Conservation (phyloP, 2,329 filamentous ascomycete genomes). For the Fusarium secorum region DNA sequence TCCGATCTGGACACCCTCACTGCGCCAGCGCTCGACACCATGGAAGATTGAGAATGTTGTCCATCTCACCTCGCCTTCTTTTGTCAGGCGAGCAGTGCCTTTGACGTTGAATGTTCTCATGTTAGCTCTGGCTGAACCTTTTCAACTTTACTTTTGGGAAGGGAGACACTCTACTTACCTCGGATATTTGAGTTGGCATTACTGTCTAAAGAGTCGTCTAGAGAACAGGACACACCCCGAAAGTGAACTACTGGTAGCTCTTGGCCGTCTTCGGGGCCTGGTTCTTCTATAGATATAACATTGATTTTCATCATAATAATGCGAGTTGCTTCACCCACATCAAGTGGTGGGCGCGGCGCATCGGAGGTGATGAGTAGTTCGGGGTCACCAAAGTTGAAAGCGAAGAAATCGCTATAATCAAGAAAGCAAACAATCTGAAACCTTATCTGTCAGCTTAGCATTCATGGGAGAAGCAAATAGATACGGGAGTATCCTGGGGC, state of each 20-base stretch:
- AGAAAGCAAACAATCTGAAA: slow-evolving; percentile 57
- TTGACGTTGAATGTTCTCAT: slow-evolving; percentile 37
- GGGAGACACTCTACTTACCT: slow-evolving; percentile 56
- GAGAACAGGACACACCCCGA: slow-evolving; percentile 65
- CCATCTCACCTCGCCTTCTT: slow-evolving; percentile 77
- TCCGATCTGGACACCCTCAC: slow-evolving; percentile 78
- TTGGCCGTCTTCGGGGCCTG: slow-evolving; percentile 65
- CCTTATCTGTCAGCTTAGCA: slow-evolving; percentile 27
- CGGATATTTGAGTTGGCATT: slow-evolving; percentile 72
- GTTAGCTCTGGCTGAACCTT: slow-evolving; percentile 17
- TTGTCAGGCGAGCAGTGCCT: slow-evolving; percentile 71
- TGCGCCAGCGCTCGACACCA: slow-evolving; percentile 77
- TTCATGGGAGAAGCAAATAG: neutral
- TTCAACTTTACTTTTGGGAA: neutral
- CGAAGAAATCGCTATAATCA: slow-evolving; percentile 76
- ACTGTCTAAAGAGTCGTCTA: slow-evolving; percentile 72
- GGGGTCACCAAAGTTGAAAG: slow-evolving; percentile 70
- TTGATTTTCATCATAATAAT: slow-evolving; percentile 74
- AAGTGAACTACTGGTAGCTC: slow-evolving; percentile 73
- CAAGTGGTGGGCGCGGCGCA: slow-evolving; percentile 61
- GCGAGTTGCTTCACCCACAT: slow-evolving; percentile 71
- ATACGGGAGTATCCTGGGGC: neutral
- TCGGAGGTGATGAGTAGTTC: slow-evolving; percentile 51
- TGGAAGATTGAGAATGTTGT: slow-evolving; percentile 70
- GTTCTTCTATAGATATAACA: slow-evolving; percentile 67